Conservation (phyloP, 106 monocot species). For the Acanthochlamys bracteata region DNA sequence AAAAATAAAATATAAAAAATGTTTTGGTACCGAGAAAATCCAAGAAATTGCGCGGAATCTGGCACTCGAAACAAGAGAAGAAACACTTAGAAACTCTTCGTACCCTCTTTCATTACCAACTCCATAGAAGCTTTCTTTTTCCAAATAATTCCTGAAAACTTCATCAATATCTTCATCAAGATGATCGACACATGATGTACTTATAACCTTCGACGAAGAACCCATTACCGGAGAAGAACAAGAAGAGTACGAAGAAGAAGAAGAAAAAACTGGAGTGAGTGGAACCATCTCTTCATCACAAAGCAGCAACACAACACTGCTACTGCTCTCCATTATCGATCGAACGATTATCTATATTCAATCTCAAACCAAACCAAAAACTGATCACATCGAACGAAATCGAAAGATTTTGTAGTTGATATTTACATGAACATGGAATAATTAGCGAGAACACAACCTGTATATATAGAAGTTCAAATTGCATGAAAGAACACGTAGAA, state of each 20-base stretch:
- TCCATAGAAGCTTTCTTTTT: constrained; percentile 13
- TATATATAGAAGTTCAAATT: no score
- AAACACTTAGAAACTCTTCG: constrained; percentile 6
- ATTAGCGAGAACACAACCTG: no score
- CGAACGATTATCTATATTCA: background rate
- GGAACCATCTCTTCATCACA: constrained; percentile 16
- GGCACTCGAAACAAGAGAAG: constrained; percentile 7
- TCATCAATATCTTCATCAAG: constrained; percentile 5
- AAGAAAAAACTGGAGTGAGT: no score
- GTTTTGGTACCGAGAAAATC: constrained; percentile 52
- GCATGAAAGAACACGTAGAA: no score
- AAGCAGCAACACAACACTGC: constrained; percentile 3
- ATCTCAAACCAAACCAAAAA: no score
- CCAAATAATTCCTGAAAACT: constrained; percentile 13
- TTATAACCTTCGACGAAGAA: no score
- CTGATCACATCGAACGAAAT: no score
- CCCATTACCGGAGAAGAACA: background rate
- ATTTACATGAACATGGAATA: no score
- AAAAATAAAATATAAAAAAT: background rate
- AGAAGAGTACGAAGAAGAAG: constrained; percentile 1
- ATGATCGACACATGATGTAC: no score
- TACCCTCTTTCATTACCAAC: constrained; percentile 17
- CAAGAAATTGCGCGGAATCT: constrained; percentile 38
- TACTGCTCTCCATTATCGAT: constrained; percentile 6
- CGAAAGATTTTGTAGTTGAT: no score